Base-by-base conservation (phyloP, 2,329 filamentous ascomycete species). In the Tympanopsis confertula region DNA sequence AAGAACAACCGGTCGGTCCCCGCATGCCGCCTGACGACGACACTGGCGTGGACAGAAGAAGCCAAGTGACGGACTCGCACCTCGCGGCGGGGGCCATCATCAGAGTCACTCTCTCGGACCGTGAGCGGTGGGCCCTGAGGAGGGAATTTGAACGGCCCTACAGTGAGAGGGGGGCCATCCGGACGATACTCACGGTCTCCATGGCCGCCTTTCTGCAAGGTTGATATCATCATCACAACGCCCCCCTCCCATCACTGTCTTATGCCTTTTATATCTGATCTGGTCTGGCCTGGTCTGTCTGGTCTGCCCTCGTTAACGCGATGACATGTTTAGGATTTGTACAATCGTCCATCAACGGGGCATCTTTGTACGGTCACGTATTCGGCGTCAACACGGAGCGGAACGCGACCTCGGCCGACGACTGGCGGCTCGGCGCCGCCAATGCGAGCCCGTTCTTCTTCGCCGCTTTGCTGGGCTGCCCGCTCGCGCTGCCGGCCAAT, bases 191-290 rank as follows among this genome's bases (percentile, higher is more conserved):
- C 20, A 63, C 60, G 1, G 62, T 66, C 12, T 63, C 61, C 3
- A 49, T 65, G 3, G 62, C 63, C 0, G 63, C 62, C 0, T 58
- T 66, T 32, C 46, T 66, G 0, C 63, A 66, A 44, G 62, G 62
- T 10, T 62, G 62, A n/a, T n/a, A n/a, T n/a, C n/a, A n/a, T n/a
- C n/a, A n/a, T n/a, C n/a, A n/a, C n/a, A n/a, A n/a, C n/a, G n/a
- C n/a, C n/a, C n/a, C n/a, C n/a, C n/a, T n/a, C n/a, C n/a, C n/a
- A n/a, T n/a, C n/a, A n/a, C n/a, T n/a, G n/a, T n/a, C n/a, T n/a
- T n/a, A n/a, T n/a, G n/a, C n/a, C n/a, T n/a, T n/a, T n/a, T n/a
- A n/a, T n/a, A n/a, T n/a, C n/a, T n/a, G n/a, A n/a, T n/a, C n/a
- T n/a, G n/a, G n/a, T n/a, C n/a, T n/a, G n/a, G n/a, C n/a, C n/a